Evolutionary conservation across 495 filamentous ascomycete species (phyloP).

Genomic region (Aspergillus asperescens): DNA sequence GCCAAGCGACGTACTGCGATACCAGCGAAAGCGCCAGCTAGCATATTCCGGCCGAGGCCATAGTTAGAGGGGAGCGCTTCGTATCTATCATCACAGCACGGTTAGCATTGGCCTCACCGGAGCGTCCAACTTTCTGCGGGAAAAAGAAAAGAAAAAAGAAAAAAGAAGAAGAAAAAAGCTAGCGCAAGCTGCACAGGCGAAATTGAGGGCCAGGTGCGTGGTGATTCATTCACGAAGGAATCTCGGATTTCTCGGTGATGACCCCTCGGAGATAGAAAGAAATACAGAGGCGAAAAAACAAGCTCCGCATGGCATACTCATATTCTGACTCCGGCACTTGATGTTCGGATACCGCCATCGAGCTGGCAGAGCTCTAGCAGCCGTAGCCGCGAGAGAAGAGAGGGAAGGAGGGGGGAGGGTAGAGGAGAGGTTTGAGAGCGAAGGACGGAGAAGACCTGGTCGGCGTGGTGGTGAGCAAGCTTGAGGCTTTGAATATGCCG

Average conservation of each 20-base stretch:
- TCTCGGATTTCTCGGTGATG: background rate
- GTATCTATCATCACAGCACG: constrained; percentile 44
- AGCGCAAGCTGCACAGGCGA: background rate
- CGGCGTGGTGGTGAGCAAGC: constrained; percentile 3
- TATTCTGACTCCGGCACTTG: constrained; percentile 38
- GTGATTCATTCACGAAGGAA: background rate
- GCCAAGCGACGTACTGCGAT: constrained; percentile 65
- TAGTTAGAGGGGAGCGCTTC: constrained; percentile 67
- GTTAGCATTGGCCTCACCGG: constrained; percentile 19
- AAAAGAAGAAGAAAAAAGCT: background rate
- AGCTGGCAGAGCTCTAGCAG: constrained; percentile 38
- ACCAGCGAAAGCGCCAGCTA: constrained; percentile 92
- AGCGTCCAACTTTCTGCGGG: background rate
- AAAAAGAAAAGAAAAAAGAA: too few species aligned
- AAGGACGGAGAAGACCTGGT: background rate
- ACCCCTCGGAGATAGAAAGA: background rate
- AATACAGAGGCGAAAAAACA: constrained; percentile 5
- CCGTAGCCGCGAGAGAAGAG: constrained; percentile 20
- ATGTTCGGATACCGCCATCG: constrained; percentile 38
- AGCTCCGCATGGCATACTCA: constrained; percentile 35
- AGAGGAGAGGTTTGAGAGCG: background rate
- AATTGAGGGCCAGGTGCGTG: background rate
- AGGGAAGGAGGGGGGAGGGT: constrained; percentile 5
- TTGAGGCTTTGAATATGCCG: constrained; percentile 12
- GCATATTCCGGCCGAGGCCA: constrained; percentile 70